Base-by-base conservation (phyloP, 768 basidiomycete species). In the Lyophyllum decastes region DNA sequence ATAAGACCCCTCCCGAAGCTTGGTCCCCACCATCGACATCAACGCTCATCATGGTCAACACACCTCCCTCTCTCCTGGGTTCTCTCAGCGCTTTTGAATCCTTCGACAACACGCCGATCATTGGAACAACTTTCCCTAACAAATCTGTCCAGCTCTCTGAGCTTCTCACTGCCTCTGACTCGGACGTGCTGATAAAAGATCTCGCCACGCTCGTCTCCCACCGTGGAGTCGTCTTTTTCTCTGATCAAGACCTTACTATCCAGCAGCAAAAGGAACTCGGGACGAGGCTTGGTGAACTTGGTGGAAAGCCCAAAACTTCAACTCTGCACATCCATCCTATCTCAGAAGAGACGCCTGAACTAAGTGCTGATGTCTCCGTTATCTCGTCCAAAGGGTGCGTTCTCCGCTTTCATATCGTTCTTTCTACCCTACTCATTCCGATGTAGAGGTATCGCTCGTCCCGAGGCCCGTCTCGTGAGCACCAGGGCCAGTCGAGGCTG, bases 161-260 rank as follows among this genome's bases (percentile, higher is more conserved):
- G 12, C 62, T 85, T 6, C 76, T 86, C 19, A 60, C 68, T 0
- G 77, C 77, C 1, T 66, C 72, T 6, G 77, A 84, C 63, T 66
- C 79, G 7, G 83, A 85, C 60, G 78, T 78, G 58, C 70, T 83
- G 48, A 68, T 86, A 58, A 73, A 74, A 21, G 84, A 85, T 62
- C 78, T 87, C 6, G 83, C 85, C 0, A 74, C 75, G 2, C 75
- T 85, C 41, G 75, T 80, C 35, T 78, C 76, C 26, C 81, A 80
- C 52, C 82, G 86, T 30, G 85, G 85, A 2, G 86, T 87, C 46
- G 84, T 87, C 5, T 88, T 88, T 72, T 84, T 88, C 76, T 76
- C 78, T 11, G 72, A 78, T 19, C 84, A 86, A 66, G 76, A 80
- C 60, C 66, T 88, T 51, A 73, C 67, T 3, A 66, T 82, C 41